Evolutionary conservation across 495 filamentous ascomycete genomes (phyloP).

Genomic region (Stereocaulon alpinum): DNA sequence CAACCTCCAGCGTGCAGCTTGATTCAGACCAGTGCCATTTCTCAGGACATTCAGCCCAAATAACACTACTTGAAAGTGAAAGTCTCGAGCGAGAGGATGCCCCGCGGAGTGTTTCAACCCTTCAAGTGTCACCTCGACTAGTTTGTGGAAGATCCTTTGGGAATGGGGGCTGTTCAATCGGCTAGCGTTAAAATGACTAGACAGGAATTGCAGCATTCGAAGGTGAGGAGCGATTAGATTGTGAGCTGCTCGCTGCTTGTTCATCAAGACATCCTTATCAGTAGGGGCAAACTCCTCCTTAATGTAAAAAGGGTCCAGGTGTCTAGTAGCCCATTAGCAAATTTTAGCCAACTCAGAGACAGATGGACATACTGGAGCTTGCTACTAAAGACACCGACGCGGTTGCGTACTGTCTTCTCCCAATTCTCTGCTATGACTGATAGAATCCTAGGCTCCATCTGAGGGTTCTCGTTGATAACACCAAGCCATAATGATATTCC

Average conservation of each 20-base stretch:
- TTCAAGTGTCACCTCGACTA: slow-evolving; percentile 64
- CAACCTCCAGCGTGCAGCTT: slow-evolving; percentile 55
- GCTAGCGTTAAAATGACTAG: slow-evolving; percentile 87
- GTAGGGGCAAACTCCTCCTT: slow-evolving; percentile 90
- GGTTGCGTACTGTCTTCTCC: slow-evolving; percentile 67
- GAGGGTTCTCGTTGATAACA: slow-evolving; percentile 91
- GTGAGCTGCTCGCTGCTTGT: slow-evolving; percentile 65
- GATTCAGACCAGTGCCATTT: slow-evolving; percentile 52
- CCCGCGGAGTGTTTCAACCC: slow-evolving; percentile 56
- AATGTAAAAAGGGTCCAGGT: slow-evolving; percentile 77
- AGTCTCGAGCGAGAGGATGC: slow-evolving; percentile 82
- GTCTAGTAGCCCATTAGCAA: slow-evolving; percentile 22
- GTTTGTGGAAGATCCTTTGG: slow-evolving; percentile 66
- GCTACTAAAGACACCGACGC: slow-evolving; percentile 70
- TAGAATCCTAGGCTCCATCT: slow-evolving; percentile 71
- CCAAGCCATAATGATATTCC: slow-evolving; percentile 94
- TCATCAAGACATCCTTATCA: slow-evolving; percentile 63
- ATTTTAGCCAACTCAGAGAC: background rate
- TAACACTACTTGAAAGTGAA: slow-evolving; percentile 77
- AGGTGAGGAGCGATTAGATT: slow-evolving; percentile 77
- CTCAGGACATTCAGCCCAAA: slow-evolving; percentile 69
- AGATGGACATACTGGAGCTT: slow-evolving; percentile 34
- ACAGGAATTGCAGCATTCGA: slow-evolving; percentile 76
- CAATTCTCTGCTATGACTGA: slow-evolving; percentile 77
- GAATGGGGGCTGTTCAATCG: slow-evolving; percentile 69